These are phyloP conservation scores for Escovopsis sp. DNA, from an alignment of 2,329 filamentous ascomycete species.

Conservation along the genomic window DNA sequence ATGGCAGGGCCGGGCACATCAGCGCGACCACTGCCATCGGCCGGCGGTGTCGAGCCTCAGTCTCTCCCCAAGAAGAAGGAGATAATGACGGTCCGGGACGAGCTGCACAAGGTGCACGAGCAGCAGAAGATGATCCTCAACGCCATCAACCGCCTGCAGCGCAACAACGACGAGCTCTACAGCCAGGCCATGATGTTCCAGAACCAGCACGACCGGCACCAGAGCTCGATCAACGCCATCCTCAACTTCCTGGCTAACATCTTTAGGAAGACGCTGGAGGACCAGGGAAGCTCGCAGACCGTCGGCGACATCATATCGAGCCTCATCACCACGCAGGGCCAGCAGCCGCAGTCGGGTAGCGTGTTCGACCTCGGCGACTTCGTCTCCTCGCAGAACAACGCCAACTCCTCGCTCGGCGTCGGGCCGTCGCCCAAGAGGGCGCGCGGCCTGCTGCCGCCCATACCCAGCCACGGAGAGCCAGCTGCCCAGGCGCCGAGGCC, in stretches of 20 bases:
- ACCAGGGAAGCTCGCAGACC: constrained; percentile 59
- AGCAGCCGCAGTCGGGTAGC: constrained; percentile 32
- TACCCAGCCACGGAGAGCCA: constrained; percentile 24
- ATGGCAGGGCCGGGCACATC: constrained; percentile 9
- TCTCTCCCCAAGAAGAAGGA: constrained; percentile 51
- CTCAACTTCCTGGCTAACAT: constrained; percentile 93
- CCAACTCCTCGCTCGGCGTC: constrained; percentile 23
- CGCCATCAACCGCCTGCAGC: constrained; percentile 64
- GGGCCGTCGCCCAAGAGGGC: constrained; percentile 27
- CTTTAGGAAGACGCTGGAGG: constrained; percentile 84
- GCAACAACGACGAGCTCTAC: constrained; percentile 78
- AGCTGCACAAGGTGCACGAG: constrained; percentile 67
- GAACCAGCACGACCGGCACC: constrained; percentile 84
- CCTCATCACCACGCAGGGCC: constrained; percentile 45
- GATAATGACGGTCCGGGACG: constrained; percentile 59
- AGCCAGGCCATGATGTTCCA: constrained; percentile 82
- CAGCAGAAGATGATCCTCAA: constrained; percentile 77
- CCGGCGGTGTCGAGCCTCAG: constrained; percentile 30
- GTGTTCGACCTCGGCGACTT: constrained; percentile 48
- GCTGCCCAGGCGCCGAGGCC: constrained; percentile 13
- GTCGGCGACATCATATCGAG: constrained; percentile 73
- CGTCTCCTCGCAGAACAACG: constrained; percentile 30
- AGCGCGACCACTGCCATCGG: constrained; percentile 22
- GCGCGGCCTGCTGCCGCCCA: constrained; percentile 39
- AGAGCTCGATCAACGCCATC: constrained; percentile 98